Evolutionary conservation across 805 yeast species (phyloP).

Genomic region (Cyberlindnera bimundalis): DNA sequence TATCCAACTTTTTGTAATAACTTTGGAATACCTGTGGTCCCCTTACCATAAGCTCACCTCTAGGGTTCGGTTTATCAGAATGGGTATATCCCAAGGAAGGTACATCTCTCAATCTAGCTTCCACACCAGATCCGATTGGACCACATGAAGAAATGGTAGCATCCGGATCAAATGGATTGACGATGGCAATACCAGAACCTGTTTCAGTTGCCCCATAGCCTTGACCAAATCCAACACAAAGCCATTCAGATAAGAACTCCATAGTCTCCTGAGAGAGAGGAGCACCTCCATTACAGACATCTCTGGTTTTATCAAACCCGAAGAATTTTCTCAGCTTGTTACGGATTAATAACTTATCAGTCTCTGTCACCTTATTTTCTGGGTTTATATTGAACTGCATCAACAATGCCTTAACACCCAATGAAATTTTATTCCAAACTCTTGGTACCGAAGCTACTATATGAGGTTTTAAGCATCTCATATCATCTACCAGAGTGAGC

Average conservation of each 20-base stretch:
- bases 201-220: constrained; percentile 67
- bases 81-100: constrained; percentile 25
- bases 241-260: constrained; percentile 48
- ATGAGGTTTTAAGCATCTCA: constrained; percentile 43
- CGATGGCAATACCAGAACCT: constrained; percentile 48
- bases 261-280: constrained; percentile 36
- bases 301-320: constrained; percentile 31
- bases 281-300: constrained; percentile 56
- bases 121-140: constrained; percentile 48
- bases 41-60: constrained; percentile 55
- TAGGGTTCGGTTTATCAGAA: constrained; percentile 39
- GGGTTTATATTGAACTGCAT: constrained; percentile 1
- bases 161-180: constrained; percentile 34
- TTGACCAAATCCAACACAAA: constrained; percentile 42
- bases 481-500: constrained; percentile 51
- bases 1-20: constrained; percentile 47
- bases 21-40: constrained; percentile 53
- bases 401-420: constrained; percentile 34
- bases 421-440: constrained; percentile 49
- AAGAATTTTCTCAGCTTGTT: constrained; percentile 1
- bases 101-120: constrained; percentile 50
- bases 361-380: constrained; percentile 11
- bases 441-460: constrained; percentile 52
- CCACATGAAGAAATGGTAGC: constrained; percentile 36
- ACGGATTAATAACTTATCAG: constrained; percentile 1